phyloP scores from a whole-genome alignment of 2,329 filamentous ascomycete genomes.

The Paracamarosporium sp. region DNA sequence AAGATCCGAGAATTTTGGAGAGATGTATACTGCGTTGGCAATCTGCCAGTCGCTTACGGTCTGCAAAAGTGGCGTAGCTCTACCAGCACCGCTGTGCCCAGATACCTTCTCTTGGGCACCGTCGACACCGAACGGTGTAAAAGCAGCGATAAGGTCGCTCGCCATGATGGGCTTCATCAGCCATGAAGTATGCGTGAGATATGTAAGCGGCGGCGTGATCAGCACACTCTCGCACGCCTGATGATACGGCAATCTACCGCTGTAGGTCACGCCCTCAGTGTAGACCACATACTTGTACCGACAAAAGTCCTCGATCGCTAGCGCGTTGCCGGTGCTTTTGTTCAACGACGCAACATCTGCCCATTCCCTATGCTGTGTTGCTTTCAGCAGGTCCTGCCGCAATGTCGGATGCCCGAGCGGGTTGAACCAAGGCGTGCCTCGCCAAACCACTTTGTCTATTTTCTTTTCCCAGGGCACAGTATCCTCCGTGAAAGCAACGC shows the following conservation, averaged over 20 bases:
- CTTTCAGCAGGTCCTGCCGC: conserved; percentile 24
- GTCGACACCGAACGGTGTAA: not conserved
- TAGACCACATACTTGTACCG: conserved; percentile 26
- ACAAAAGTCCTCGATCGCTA: conserved; percentile 25
- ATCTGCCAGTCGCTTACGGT: conserved; percentile 7
- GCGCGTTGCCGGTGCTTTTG: conserved; percentile 7
- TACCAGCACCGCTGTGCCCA: not conserved
- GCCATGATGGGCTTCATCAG: conserved; percentile 19
- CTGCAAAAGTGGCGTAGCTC: not conserved
- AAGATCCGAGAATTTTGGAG: conserved; percentile 17
- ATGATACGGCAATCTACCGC: conserved; percentile 24
- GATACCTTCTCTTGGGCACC: not conserved
- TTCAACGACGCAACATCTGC: conserved; percentile 24
- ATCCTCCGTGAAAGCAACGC: conserved; percentile 15
- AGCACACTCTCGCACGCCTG: conserved; percentile 27
- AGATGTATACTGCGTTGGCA: conserved; percentile 24
- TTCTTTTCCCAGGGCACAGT: conserved; percentile 17
- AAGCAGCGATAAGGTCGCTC: conserved; percentile 7
- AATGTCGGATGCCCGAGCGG: conserved; percentile 20
- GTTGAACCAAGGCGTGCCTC: conserved; percentile 31
- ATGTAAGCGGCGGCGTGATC: conserved; percentile 20
- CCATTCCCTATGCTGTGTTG: conserved; percentile 21
- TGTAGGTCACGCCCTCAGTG: conserved; percentile 30
- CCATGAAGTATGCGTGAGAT: conserved; percentile 17
- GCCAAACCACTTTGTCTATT: conserved; percentile 24